Evolutionary conservation across 768 basidiomycete species (phyloP).

Genomic region (Asterophora lycoperdoides): DNA sequence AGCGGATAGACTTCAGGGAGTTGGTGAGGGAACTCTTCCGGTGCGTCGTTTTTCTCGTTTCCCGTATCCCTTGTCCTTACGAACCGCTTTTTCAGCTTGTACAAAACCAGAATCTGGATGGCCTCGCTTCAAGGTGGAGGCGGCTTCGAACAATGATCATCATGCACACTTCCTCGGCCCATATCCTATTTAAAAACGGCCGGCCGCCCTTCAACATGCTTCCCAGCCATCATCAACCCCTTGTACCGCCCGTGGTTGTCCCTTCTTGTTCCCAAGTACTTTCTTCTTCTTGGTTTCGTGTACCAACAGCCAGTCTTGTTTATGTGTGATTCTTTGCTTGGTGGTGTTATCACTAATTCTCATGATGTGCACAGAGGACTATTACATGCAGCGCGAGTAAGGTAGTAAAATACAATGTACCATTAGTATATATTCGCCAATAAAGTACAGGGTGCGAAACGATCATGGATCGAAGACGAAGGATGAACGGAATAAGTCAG

Average conservation of each 20-base stretch:
- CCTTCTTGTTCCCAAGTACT: constrained; percentile 1
- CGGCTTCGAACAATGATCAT: constrained; percentile 33
- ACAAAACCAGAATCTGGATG: constrained; percentile 97
- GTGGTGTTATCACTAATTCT: constrained; percentile 11
- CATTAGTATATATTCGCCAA: constrained; percentile 22
- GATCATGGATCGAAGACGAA: constrained; percentile 1
- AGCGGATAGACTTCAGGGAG: constrained; percentile 94
- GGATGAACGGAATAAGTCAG: constrained; percentile 5
- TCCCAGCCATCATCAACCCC: constrained; percentile 1
- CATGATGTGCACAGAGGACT: constrained; percentile 9
- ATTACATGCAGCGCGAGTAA: constrained; percentile 12
- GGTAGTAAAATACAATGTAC: constrained; percentile 25
- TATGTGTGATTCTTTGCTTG: constrained; percentile 10
- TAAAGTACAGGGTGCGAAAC: constrained; percentile 18
- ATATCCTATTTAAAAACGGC: constrained; percentile 16
- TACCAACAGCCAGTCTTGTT: constrained; percentile 7
- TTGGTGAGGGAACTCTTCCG: constrained; percentile 93
- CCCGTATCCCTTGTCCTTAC: neutral
- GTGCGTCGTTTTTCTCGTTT: constrained; percentile 33
- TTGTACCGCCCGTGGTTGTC: constrained; percentile 9
- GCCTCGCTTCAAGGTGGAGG: constrained; percentile 64
- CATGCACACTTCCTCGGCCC: constrained; percentile 5
- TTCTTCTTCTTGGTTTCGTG: constrained; percentile 4
- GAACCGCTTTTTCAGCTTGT: constrained; percentile 46
- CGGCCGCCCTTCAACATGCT: constrained; percentile 8